Evolutionary conservation across 116 monocot genomes (phyloP), one percentile per base, ranked within the genome.

Genomic region (Cymodocea nodosa): DNA sequence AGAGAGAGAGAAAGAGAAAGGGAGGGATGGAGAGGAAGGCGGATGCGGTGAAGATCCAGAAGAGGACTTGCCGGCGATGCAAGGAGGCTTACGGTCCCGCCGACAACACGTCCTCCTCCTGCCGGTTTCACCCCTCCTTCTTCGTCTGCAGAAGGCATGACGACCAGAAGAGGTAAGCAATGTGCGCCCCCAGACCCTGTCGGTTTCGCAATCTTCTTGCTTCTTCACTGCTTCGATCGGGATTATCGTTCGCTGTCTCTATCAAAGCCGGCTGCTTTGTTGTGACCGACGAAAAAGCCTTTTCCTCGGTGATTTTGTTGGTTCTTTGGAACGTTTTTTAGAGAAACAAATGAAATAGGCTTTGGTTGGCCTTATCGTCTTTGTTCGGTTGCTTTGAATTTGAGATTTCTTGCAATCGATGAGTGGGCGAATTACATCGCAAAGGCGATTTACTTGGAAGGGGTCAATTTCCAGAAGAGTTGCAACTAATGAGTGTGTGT

Each of bases 91-190:
- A 66, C 71, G 56, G 72, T 39, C 76, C 83, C 0, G 51, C 78
- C 7, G 23, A 50, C 9, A 87, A 83, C 57, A 66, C 70, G 5
- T 23, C 70, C 3, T 65, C 71, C 5, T 79, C 69, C 13, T 87
- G 87, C 68, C 71, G 87, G 11, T 87, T 83, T 68, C 87, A 87
- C 65, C 83, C 83, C 59, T 87, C 87, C 64, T 87, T 83, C 80
- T 87, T 83, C 71, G 80, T 87, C 65, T 87, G 75, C 68, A 72
- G 83, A 20, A 60, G 87, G 59, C 83, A 83, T 76, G 87, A 87
- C 76, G 83, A 87, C 58, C 87, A 76, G 58, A 72, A 75, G 69
- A 68, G 76, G 68, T 78, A 35, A 51, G 18, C 0, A 18, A 15
- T 13, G 6, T 0, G 3, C 40, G 36, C 48, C 4, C 10, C 1